Evolutionary conservation across 163 green algal genomes (phyloP).

Genomic region (Chlamydomonas reinhardtii): DNA sequence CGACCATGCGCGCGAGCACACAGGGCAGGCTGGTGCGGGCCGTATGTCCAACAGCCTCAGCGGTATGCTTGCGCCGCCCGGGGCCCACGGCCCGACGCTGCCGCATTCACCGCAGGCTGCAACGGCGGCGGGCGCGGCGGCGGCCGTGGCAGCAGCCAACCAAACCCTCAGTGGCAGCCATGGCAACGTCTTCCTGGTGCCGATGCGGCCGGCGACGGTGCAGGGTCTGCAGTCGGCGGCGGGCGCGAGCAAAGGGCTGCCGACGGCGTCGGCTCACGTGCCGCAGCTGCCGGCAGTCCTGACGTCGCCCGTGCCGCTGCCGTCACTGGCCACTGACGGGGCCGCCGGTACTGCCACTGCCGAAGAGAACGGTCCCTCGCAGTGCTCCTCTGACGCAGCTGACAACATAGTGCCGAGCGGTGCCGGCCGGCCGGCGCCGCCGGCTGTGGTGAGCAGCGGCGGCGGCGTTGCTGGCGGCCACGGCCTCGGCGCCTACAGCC

Average conservation of each 20-base stretch:
- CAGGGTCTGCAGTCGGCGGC: too few relatives aligned
- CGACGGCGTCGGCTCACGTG: too few relatives aligned
- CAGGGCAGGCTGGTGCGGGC: too few relatives aligned
- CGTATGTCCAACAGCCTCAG: too few relatives aligned
- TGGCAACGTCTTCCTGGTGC: neutral
- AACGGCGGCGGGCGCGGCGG: neutral
- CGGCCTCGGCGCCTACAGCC: neutral
- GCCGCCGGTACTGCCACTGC: neutral
- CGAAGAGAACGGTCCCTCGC: neutral
- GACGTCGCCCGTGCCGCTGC: neutral
- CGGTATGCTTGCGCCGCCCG: too few relatives aligned
- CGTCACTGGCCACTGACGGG: neutral
- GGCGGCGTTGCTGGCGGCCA: neutral
- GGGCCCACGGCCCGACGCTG: too few relatives aligned
- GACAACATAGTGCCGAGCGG: neutral
- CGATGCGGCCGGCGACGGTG: too few relatives aligned
- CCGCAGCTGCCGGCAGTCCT: too few relatives aligned
- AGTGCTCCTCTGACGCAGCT: neutral
- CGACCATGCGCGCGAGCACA: too few relatives aligned
- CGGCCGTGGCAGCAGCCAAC: neutral
- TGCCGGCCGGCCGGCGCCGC: too few relatives aligned
- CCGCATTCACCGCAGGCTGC: neutral
- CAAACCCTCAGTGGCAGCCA: neutral
- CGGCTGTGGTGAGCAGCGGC: too few relatives aligned
- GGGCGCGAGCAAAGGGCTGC: too few relatives aligned